Percentiles rank a stretch among this genome's conserved stretches.
Evolutionary conservation across 345 rosid species (phyloP).

Genomic region (Euphorbia peplus): DNA sequence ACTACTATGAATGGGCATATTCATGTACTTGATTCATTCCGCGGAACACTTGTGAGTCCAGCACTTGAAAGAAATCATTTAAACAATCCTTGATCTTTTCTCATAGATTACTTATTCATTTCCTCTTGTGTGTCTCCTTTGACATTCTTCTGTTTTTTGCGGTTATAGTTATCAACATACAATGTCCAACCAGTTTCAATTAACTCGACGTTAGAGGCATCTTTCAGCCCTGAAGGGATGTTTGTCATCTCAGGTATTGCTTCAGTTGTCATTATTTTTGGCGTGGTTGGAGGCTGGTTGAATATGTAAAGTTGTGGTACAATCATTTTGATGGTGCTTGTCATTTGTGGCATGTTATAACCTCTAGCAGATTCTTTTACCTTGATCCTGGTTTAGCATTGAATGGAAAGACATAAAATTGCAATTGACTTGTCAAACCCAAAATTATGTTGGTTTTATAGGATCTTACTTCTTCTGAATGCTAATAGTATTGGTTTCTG

Average conservation of each 20-base stretch:
- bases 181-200: conserved; percentile 79
- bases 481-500: conserved; percentile 9
- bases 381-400: neutral
- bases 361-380: neutral
- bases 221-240: conserved; percentile 96
- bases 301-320: neutral
- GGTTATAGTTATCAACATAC: conserved; percentile 63
- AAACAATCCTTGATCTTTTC: neutral
- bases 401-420: neutral
- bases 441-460: neutral
- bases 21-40: conserved; percentile 88
- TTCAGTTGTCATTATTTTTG: conserved; percentile 6
- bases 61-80: neutral
- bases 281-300: neutral
- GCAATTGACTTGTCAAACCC: neutral
- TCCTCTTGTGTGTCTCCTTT: conserved; percentile 6
- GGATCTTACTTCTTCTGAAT: neutral
- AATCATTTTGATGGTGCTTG: neutral
- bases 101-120: neutral
- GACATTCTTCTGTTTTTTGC: conserved; percentile 11
- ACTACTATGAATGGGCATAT: conserved; percentile 89
- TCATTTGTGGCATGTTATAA: neutral
- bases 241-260: conserved; percentile 77
- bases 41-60: conserved; percentile 73
- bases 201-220: conserved; percentile 85